Evolutionary conservation across 768 basidiomycete species (phyloP).

Genomic region (Porphyrellus cyaneotinctus): DNA sequence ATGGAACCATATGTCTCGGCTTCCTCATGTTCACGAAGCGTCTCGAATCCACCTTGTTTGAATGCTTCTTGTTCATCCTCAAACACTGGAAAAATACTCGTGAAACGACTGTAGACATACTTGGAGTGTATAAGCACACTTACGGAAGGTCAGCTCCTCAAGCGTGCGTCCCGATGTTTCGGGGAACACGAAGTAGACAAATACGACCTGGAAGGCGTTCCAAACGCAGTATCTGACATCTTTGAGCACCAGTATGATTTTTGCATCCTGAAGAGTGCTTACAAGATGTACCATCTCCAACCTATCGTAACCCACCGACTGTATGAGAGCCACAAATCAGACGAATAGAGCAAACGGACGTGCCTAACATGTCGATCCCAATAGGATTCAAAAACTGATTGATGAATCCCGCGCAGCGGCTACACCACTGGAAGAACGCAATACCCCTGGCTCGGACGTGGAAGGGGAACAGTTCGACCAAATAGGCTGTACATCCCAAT

Average conservation of each 20-base stretch:
- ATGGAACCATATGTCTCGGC: no score
- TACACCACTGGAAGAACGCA: constrained; percentile 57
- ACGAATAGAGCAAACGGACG: background rate
- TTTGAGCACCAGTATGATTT: background rate
- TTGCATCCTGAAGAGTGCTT: background rate
- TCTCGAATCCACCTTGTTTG: background rate
- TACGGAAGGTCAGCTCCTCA: constrained; percentile 29
- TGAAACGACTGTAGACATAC: background rate
- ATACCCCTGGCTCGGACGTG: background rate
- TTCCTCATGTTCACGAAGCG: background rate
- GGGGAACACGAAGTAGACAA: constrained; percentile 1
- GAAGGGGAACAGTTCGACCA: background rate
- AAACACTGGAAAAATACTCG: background rate
- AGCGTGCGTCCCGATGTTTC: constrained; percentile 2
- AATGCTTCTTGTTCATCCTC: background rate
- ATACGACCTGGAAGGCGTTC: background rate
- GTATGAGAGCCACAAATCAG: background rate
- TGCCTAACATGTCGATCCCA: constrained; percentile 4
- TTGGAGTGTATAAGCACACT: background rate
- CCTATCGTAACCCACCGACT: background rate
- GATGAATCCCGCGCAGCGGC: constrained; percentile 33
- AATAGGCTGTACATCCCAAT: constrained; percentile 26
- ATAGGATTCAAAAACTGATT: constrained; percentile 15
- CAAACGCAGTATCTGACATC: background rate
- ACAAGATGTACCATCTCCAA: background rate